Base-by-base conservation (phyloP, 2,329 filamentous ascomycete genomes). In the Bipolaris zeicola region DNA sequence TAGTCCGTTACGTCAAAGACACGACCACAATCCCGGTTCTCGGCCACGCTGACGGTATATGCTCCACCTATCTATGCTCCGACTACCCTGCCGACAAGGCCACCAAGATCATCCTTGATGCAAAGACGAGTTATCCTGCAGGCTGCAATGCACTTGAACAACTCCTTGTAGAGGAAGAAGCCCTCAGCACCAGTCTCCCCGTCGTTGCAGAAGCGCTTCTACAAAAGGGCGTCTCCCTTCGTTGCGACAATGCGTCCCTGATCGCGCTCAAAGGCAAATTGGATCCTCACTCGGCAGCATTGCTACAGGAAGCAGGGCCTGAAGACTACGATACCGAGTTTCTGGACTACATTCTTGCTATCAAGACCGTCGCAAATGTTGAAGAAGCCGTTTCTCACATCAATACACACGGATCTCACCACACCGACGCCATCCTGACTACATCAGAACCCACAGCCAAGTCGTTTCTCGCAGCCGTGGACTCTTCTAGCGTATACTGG, bases 91-190 rank as follows among this genome's bases (percentile, higher is more conserved):
- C 82, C 37, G 79, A 83, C 41, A 88, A 91, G 78, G 91, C 92
- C 11, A 83, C 85, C 18, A 86, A 86, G 60, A 89, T 96, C 52
- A 81, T 98, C 45, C 82, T 96, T 52, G 95, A 99, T 78, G 90
- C 94, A 44, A 99, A 99, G 79, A 92, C 90, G 24, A 90, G 89
- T 76, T 99, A 99, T 72, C 92, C 94, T 1, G 95, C 95, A 36
- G 95, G 94, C 13, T 99, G 95, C 82, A 99, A 99, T 79, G 88
- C 90, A 39, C 79, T 93, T n/a, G 95, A 99, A 79, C 96, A 92
- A 1, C 83, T 99, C 8, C 85, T 99, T 16, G 89, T 98, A 4
- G 88, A 97, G 67, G 83, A 90, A 59, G 78, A 84, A 14, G 88
- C 88, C 0, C 81, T 96, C 3, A 72, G 77, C 33, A 88, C 85